Evolutionary conservation across 768 basidiomycete genomes (phyloP).

Genomic region (Leccinum variicolor): DNA sequence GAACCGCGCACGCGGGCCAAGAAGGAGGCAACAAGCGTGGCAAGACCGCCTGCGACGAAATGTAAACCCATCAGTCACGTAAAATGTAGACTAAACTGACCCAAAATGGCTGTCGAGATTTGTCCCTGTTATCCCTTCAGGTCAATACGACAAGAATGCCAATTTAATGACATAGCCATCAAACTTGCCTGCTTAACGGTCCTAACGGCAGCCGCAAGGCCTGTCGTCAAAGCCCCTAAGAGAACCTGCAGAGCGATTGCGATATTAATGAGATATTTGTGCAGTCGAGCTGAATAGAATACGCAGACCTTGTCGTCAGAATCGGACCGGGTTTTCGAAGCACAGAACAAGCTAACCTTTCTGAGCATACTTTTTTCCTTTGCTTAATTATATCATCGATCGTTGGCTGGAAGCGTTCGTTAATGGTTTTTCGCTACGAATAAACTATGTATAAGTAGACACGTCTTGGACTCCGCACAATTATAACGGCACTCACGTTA

Average conservation of each 20-base stretch:
- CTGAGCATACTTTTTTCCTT: conserved; percentile 41
- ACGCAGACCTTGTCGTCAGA: conserved; percentile 1
- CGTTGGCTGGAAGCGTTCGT: conserved; percentile 55
- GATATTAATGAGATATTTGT: conserved; percentile 35
- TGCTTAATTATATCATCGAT: conserved; percentile 45
- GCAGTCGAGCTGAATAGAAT: conserved; percentile 6
- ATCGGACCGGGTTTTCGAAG: background rate
- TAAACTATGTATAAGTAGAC: background rate
- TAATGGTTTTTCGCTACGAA: conserved; percentile 31
- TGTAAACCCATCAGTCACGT: background rate
- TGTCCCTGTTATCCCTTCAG: conserved; percentile 15
- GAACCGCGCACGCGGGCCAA: conserved; percentile 68
- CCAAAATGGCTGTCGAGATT: conserved; percentile 40
- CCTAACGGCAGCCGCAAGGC: conserved; percentile 47
- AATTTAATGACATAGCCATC: no score
- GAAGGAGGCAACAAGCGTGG: conserved; percentile 69
- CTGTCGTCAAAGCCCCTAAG: conserved; percentile 66
- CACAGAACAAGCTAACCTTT: conserved; percentile 36
- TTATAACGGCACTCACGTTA: background rate
- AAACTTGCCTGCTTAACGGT: conserved; percentile 40
- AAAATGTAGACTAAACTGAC: conserved; percentile 16
- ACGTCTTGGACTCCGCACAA: background rate
- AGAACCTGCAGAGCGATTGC: conserved; percentile 64
- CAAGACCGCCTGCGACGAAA: conserved; percentile 47
- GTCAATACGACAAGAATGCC: background rate